Conservation (phyloP, 768 basidiomycete genomes). For the Suillus decipiens region DNA sequence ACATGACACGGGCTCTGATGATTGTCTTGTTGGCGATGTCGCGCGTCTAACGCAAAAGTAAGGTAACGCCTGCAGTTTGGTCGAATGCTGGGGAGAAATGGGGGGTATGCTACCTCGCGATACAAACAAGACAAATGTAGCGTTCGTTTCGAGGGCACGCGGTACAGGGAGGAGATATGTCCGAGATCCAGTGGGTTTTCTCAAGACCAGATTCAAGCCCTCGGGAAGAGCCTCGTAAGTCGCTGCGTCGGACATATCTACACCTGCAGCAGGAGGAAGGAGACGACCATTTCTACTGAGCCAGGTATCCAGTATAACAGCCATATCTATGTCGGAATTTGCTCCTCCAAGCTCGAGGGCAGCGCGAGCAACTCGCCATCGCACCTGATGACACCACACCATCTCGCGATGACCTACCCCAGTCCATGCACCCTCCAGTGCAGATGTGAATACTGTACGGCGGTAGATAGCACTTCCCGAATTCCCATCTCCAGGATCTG, state of each 20-base stretch:
- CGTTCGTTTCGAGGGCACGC: constrained; percentile 7
- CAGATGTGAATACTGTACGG: constrained; percentile 79
- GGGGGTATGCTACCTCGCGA: constrained; percentile 57
- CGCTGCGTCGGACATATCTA: constrained; percentile 17
- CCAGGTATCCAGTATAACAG: constrained; percentile 60
- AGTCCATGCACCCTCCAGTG: constrained; percentile 90
- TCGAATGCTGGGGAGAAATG: constrained; percentile 50
- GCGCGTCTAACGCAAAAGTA: constrained; percentile 41
- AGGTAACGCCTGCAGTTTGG: constrained; percentile 49
- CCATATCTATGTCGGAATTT: constrained; percentile 29
- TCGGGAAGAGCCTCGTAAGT: constrained; percentile 40
- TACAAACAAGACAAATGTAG: constrained; percentile 55
- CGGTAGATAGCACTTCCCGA: constrained; percentile 38
- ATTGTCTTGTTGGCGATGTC: constrained; percentile 7
- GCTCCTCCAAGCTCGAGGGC: constrained; percentile 65
- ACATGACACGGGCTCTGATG: constrained; percentile 35
- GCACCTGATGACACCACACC: constrained; percentile 99
- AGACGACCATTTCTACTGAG: constrained; percentile 57
- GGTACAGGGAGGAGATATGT: constrained; percentile 53
- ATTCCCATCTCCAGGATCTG: constrained; percentile 22
- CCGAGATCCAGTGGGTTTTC: constrained; percentile 42
- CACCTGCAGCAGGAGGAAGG: constrained; percentile 34
- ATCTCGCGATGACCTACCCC: constrained; percentile 95
- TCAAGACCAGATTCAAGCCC: constrained; percentile 42
- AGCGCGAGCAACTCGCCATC: constrained; percentile 82